phyloP scores from a whole-genome alignment of 2,329 filamentous ascomycete genomes.

The Aspergillus luchuensis region DNA sequence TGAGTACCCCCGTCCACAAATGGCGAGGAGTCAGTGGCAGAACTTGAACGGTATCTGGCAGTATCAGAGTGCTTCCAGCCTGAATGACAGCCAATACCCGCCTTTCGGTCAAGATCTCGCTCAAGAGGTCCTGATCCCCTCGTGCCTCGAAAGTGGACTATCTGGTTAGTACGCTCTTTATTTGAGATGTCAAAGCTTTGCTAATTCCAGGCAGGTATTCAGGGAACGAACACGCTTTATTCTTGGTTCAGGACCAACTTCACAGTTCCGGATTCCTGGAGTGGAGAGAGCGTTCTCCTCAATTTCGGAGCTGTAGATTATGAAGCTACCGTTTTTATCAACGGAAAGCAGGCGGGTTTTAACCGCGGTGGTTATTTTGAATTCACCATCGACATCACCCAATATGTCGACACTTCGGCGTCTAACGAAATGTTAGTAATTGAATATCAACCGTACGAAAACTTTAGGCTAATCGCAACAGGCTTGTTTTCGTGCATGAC shows the following conservation, averaged over 20 bases:
- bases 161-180: slow-evolving; percentile 41
- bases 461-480: slow-evolving; percentile 30
- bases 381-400: slow-evolving; percentile 62
- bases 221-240: slow-evolving; percentile 40
- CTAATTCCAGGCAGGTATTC: slow-evolving; percentile 35
- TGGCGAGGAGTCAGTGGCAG: slow-evolving; percentile 51
- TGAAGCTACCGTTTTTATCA: slow-evolving; percentile 59
- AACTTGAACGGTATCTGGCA: slow-evolving; percentile 54
- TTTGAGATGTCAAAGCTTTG: not conserved
- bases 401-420: slow-evolving; percentile 43
- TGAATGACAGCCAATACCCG: slow-evolving; percentile 44
- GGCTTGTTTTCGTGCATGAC: slow-evolving; percentile 66
- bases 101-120: slow-evolving; percentile 49
- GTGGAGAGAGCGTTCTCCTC: slow-evolving; percentile 45
- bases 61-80: slow-evolving; percentile 44
- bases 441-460: not conserved
- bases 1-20: slow-evolving; percentile 52
- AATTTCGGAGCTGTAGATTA: slow-evolving; percentile 57
- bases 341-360: slow-evolving; percentile 54
- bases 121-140: slow-evolving; percentile 54
- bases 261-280: slow-evolving; percentile 49
- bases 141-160: slow-evolving; percentile 57
- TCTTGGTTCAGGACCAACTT: slow-evolving; percentile 56
- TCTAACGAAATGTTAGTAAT: slow-evolving; percentile 57
- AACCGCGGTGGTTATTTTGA: slow-evolving; percentile 65